These are phyloP conservation scores for Zea mays DNA, from an alignment of 176 grass and related monocot genomes.

Conservation along the genomic window DNA sequence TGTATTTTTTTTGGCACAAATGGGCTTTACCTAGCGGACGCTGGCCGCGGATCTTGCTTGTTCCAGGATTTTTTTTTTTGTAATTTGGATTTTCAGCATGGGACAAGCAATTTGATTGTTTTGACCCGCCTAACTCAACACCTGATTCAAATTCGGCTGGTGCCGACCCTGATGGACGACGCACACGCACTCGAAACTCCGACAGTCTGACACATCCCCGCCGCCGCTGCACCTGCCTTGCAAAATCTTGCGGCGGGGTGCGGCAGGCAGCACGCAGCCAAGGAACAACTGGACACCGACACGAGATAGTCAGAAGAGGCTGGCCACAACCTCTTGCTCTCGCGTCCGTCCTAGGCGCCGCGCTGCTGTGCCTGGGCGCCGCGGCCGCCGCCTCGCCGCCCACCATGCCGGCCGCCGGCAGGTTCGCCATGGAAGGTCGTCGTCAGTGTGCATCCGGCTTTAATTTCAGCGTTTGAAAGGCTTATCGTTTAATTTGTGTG, in stretches of 20 bases:
- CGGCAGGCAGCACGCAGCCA: too few relatives aligned
- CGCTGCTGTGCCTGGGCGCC: slow-evolving; percentile 21
- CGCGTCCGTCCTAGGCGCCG: slow-evolving; percentile 22
- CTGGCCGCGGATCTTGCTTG: neutral
- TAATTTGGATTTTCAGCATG: neutral
- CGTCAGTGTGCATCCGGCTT: neutral
- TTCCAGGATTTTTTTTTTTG: too few relatives aligned
- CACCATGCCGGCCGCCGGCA: neutral
- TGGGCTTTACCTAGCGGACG: neutral
- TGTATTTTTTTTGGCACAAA: too few relatives aligned
- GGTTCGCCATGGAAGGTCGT: slow-evolving; percentile 23
- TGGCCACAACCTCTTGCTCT: slow-evolving; percentile 13
- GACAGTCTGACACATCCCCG: too few relatives aligned
- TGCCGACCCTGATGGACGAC: slow-evolving; percentile 15
- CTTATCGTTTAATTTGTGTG: too few relatives aligned
- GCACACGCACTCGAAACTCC: neutral
- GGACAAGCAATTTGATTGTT: neutral
- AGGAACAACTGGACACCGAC: too few relatives aligned
- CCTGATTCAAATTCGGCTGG: slow-evolving; percentile 32
- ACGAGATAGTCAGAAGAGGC: slow-evolving; percentile 24
- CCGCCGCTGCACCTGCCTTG: neutral
- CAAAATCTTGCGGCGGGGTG: neutral
- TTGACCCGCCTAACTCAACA: neutral
- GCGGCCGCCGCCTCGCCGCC: neutral
- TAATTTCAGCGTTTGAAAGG: too few relatives aligned